Evolutionary conservation across 257 asterid genomes (phyloP).

Genomic region (Lavandula angustifolia): DNA sequence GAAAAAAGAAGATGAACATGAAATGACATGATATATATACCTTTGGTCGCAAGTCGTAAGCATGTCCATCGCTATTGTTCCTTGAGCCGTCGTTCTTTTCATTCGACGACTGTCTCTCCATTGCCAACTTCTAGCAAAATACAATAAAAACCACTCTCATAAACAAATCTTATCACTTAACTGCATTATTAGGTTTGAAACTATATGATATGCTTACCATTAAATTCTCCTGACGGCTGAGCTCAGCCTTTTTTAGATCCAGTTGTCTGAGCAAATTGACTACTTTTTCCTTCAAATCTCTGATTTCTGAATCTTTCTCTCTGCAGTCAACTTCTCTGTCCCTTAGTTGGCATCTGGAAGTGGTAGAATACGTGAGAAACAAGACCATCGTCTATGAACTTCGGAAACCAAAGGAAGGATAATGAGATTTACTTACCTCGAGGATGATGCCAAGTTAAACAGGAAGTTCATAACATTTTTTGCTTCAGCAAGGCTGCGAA

Average conservation of each 20-base stretch:
- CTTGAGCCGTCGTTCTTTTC: slow-evolving; percentile 37
- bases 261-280: slow-evolving; percentile 66
- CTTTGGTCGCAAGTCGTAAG: slow-evolving; percentile 73
- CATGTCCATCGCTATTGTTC: slow-evolving; percentile 50
- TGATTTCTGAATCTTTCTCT: slow-evolving; percentile 84
- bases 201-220: slow-evolving; percentile 69
- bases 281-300: slow-evolving; percentile 85
- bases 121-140: slow-evolving; percentile 53
- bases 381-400: slow-evolving; percentile 16
- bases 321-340: slow-evolving; percentile 84
- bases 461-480: slow-evolving; percentile 82
- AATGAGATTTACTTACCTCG: slow-evolving; percentile 54
- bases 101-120: slow-evolving; percentile 48
- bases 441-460: slow-evolving; percentile 72
- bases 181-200: too few species aligned
- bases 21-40: slow-evolving; percentile 37
- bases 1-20: neutral
- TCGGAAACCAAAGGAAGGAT: slow-evolving; percentile 20
- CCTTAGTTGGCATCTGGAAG: slow-evolving; percentile 64
- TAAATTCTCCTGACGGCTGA: slow-evolving; percentile 58
- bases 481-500: slow-evolving; percentile 85
- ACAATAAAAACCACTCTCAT: neutral
- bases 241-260: slow-evolving; percentile 68
- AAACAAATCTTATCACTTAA: too few species aligned
- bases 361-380: slow-evolving; percentile 20